Percentiles rank a stretch among this genome's conserved stretches.
phyloP scores from a whole-genome alignment of 2,329 filamentous ascomycete genomes.

The Colletotrichum sp. region DNA sequence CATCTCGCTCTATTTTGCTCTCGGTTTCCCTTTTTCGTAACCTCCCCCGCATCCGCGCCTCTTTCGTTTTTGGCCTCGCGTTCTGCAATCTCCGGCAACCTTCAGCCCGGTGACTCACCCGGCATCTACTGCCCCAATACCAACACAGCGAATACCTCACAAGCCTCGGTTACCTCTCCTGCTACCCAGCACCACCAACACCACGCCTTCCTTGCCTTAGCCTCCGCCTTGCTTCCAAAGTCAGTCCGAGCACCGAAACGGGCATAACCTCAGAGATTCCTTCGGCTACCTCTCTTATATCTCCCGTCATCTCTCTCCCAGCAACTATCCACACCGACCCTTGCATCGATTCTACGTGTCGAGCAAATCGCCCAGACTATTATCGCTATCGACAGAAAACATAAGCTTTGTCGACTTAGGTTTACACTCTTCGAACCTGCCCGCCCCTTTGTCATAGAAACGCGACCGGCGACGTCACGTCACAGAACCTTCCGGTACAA shows the following conservation, averaged over 20 bases:
- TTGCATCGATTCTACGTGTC: not conserved
- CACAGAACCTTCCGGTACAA: not conserved
- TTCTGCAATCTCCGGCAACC: not conserved
- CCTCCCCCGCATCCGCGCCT: not conserved
- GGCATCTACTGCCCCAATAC: constrained; percentile 1
- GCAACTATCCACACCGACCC: not conserved
- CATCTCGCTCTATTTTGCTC: not conserved
- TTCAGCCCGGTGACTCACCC: constrained; percentile 13
- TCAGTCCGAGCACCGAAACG: not conserved
- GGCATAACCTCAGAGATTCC: not conserved
- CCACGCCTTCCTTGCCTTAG: not conserved
- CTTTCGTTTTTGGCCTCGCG: not conserved
- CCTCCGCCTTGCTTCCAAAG: not conserved
- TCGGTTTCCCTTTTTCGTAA: not conserved
- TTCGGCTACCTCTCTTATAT: not conserved
- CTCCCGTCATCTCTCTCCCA: not conserved
- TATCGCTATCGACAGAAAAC: not conserved
- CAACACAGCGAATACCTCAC: not conserved
- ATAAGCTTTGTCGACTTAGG: not conserved
- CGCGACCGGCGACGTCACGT: no score
- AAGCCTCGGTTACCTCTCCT: not conserved
- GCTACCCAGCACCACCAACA: not conserved
- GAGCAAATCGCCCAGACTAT: not conserved
- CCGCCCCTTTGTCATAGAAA: not conserved
- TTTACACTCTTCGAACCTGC: not conserved